These are phyloP conservation scores for Rhamnella rubrinervis DNA, from an alignment of 331 rosid species.

Conservation along the genomic window DNA sequence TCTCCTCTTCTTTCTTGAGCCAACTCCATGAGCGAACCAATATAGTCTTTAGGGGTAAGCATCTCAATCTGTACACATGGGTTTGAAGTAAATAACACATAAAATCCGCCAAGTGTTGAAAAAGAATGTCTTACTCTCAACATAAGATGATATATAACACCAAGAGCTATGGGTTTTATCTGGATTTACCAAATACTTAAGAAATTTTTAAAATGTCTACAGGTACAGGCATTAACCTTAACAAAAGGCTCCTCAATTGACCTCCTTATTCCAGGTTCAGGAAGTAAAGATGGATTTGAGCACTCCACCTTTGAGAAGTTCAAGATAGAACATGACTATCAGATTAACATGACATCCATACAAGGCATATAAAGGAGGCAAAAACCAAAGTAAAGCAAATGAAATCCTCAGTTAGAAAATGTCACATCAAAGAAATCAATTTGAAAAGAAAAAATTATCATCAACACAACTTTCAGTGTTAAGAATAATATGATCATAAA, in stretches of 20 bases:
- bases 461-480: no score
- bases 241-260: slow-evolving; percentile 92
- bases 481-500: no score
- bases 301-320: slow-evolving; percentile 66
- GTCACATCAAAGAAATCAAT: no score
- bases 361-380: not conserved
- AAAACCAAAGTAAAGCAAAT: not conserved
- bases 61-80: slow-evolving; percentile 65
- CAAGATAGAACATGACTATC: slow-evolving; percentile 25
- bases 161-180: slow-evolving; percentile 6
- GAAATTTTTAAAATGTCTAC: slow-evolving; percentile 14
- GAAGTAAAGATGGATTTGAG: slow-evolving; percentile 89
- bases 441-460: no score
- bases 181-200: slow-evolving; percentile 17
- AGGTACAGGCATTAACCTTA: slow-evolving; percentile 50
- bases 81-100: slow-evolving; percentile 15
- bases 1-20: slow-evolving; percentile 84
- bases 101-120: not conserved
- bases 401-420: not conserved
- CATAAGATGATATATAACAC: not conserved
- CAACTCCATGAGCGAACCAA: slow-evolving; percentile 82
- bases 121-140: not conserved
- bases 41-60: slow-evolving; percentile 90
- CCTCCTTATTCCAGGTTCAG: slow-evolving; percentile 77
- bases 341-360: slow-evolving; percentile 26